A percentile compares a stretch with the other conserved stretches of the same genome.
These are phyloP conservation scores for Geotrichum klebahnii DNA, from an alignment of 1,139 yeast genomes.

Conservation along the genomic window DNA sequence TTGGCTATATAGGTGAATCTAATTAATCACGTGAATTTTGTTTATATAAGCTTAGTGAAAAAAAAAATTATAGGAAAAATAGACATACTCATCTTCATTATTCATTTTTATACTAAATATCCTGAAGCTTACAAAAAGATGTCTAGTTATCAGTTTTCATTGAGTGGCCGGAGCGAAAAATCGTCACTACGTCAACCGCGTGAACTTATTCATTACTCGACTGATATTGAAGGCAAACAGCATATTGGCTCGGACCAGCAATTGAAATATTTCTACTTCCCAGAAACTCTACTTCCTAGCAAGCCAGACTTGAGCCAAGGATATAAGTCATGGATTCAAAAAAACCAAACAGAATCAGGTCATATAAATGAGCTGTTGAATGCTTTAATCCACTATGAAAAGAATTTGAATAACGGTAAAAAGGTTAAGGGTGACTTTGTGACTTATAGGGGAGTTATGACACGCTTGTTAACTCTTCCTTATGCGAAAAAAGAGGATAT, in stretches of 20 bases:
- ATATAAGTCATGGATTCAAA: conserved; percentile 51
- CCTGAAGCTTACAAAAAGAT: not conserved
- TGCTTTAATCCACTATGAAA: conserved; percentile 57
- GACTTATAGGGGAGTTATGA: conserved; percentile 79
- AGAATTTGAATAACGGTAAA: conserved; percentile 40
- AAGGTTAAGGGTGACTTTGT: conserved; percentile 61
- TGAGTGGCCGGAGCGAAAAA: conserved; percentile 32
- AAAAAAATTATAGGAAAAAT: too few relatives aligned
- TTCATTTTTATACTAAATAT: too few relatives aligned
- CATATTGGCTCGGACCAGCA: conserved; percentile 48
- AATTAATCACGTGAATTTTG: not conserved
- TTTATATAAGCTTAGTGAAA: too few relatives aligned
- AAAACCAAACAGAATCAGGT: conserved; percentile 49
- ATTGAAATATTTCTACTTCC: conserved; percentile 68
- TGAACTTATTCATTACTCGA: conserved; percentile 58
- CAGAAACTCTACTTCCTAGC: conserved; percentile 55
- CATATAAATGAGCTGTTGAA: conserved; percentile 57
- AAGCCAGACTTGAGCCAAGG: conserved; percentile 64
- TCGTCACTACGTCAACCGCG: conserved; percentile 62
- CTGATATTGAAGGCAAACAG: conserved; percentile 49
- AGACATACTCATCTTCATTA: too few relatives aligned
- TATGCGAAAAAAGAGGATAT: conserved; percentile 54
- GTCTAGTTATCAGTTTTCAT: conserved; percentile 25
- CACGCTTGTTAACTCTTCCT: conserved; percentile 61
- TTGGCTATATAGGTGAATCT: not conserved